Evolutionary conservation across 495 filamentous ascomycete species (phyloP), one percentile per base, ranked within the genome.

Genomic region (Lophiotrema nucula): DNA sequence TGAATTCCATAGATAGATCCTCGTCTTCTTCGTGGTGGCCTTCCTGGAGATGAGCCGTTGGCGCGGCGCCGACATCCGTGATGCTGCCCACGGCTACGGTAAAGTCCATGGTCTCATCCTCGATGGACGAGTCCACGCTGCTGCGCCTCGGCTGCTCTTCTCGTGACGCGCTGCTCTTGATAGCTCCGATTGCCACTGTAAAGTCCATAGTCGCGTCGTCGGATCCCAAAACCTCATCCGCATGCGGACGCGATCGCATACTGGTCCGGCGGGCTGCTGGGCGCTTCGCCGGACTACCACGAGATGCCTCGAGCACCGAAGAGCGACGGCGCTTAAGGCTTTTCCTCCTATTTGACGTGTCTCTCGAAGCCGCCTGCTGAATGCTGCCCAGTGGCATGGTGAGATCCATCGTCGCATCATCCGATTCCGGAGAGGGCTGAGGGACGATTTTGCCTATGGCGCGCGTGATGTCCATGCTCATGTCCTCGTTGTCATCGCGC

Each of bases 1-100:
- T 95, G 47, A 92, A 79, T 56, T 91, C 89, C 88, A 91, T 91
- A 1, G 87, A 87, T 77, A 92, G 81, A 47, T 86, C 87, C 67
- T 86, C 83, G 38, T 70, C 66, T 21, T 74, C 62, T 56, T 62
- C 65, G 33, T 19, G 47, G 39, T 63, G 48, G 19, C 33, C 42
- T 25, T 22, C 35, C 16, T 35, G 33, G 6, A 13, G 22, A 15
- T 8, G 16, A 2, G 2, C 18, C n/a, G 16, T 26, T n/a, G 28
- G 23, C 22, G 5, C 23, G 4, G 26, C 8, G 8, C 41, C 15
- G 13, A 22, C 61, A 21, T 73, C 65, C 41, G 69, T 66, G 43
- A 69, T 90, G 22, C 82, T 81, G 46, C 90, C 89, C 42, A 91
- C 74, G 33, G 83, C 87, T 63, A 77, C 83, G 2, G 88, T 93